Conservation (phyloP, 2,329 filamentous ascomycete species). For the Penicillium sp. region DNA sequence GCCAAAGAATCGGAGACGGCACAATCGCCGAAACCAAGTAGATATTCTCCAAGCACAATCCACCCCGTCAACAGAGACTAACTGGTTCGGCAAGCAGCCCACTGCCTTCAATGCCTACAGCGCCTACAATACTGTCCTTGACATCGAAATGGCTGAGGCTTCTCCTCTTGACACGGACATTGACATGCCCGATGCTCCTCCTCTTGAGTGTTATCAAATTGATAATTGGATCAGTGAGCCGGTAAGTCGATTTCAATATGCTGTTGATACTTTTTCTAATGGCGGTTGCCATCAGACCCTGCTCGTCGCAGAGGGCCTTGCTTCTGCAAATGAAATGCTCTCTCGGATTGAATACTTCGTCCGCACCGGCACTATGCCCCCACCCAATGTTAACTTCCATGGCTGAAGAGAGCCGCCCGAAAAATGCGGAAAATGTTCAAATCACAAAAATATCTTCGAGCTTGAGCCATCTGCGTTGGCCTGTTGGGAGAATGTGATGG, state of each 20-base stretch:
- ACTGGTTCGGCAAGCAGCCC: neutral
- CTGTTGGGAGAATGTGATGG: too few species aligned
- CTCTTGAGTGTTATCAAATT: neutral
- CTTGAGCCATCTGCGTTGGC: too few species aligned
- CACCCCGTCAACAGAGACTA: neutral
- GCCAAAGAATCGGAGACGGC: neutral
- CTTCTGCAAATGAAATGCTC: neutral
- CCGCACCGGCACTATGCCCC: neutral
- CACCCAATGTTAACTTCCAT: neutral
- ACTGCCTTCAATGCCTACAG: neutral
- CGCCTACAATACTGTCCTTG: neutral
- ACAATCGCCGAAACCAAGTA: neutral
- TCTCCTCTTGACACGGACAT: neutral
- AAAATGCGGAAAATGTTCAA: too few species aligned
- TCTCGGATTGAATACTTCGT: neutral
- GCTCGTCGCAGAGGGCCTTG: conserved; percentile 2
- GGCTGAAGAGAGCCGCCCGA: neutral
- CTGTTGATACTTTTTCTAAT: neutral
- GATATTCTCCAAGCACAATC: neutral
- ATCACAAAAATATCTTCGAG: too few species aligned
- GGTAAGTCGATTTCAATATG: neutral
- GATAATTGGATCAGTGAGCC: neutral
- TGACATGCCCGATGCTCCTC: conserved; percentile 25
- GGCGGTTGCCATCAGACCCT: neutral
- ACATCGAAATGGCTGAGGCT: neutral